A percentile compares a stretch with the other conserved stretches of the same genome.
phyloP scores from a whole-genome alignment of 2,329 filamentous ascomycete species.

The Chlorencoelia australis region DNA sequence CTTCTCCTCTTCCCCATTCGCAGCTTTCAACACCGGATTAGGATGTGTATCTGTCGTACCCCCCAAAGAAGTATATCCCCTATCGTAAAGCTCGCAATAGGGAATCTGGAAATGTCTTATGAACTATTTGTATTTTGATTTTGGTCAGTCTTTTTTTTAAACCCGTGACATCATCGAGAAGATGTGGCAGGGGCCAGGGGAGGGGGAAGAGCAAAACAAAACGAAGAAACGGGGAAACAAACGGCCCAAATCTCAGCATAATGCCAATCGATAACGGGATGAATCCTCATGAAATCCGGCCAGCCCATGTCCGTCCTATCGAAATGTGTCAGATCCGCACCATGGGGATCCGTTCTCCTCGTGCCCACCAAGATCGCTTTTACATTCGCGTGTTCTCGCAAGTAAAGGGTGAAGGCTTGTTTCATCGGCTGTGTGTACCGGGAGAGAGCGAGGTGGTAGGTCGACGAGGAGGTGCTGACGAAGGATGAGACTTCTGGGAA shows the following conservation, averaged over 20 bases:
- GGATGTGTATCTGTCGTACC: constrained; percentile 81
- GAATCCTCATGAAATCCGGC: constrained; percentile 86
- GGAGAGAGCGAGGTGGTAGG: constrained; percentile 67
- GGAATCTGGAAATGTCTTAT: constrained; percentile 68
- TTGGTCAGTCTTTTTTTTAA: not conserved
- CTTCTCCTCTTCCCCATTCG: constrained; percentile 21
- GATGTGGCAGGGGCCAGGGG: not conserved
- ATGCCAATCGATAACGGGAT: constrained; percentile 96
- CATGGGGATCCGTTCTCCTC: constrained; percentile 84
- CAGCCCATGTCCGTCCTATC: constrained; percentile 81
- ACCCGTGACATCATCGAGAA: not conserved
- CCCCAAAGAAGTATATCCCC: constrained; percentile 85
- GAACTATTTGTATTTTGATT: constrained; percentile 43
- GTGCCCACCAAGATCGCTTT: constrained; percentile 82
- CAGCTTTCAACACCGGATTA: constrained; percentile 60
- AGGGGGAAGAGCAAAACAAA: not conserved
- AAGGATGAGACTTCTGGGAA: constrained; percentile 83
- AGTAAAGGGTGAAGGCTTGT: constrained; percentile 67
- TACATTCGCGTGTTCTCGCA: constrained; percentile 52
- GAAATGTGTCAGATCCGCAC: constrained; percentile 68
- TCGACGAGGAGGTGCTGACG: constrained; percentile 52
- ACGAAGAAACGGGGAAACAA: constrained; percentile 31
- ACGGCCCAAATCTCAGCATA: constrained; percentile 92
- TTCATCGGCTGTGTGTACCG: constrained; percentile 75
- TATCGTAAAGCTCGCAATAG: constrained; percentile 82